These are phyloP conservation scores for Phaeosphaeria sp. DNA, from an alignment of 2,329 filamentous ascomycete genomes.

Conservation along the genomic window DNA sequence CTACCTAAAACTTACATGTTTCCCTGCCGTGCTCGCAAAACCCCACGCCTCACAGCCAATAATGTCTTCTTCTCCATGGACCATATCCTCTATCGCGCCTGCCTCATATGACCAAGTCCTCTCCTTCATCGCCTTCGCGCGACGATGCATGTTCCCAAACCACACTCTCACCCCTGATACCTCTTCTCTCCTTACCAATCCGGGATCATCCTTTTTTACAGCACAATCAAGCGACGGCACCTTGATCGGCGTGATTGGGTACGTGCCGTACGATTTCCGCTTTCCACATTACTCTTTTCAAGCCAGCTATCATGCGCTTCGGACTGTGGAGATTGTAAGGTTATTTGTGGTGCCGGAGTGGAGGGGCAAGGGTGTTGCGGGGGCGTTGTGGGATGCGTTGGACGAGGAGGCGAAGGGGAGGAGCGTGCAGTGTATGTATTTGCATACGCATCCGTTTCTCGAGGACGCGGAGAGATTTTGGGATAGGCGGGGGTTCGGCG, in stretches of 20 bases:
- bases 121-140: not conserved
- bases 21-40: too few relatives aligned
- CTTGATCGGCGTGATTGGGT: not conserved
- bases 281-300: not conserved
- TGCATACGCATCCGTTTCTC: not conserved
- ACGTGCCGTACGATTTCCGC: not conserved
- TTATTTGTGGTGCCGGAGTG: not conserved
- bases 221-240: not conserved
- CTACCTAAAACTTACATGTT: not conserved
- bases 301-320: not conserved
- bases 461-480: not conserved
- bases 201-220: not conserved
- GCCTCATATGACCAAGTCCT: not conserved
- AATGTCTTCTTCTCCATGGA: not conserved
- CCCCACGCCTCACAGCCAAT: not conserved
- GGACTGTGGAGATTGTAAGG: not conserved
- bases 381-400: not conserved
- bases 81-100: not conserved
- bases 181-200: not conserved
- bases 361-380: not conserved
- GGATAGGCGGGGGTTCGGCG: not conserved
- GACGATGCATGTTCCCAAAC: not conserved
- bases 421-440: not conserved
- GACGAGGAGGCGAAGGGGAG: not conserved
- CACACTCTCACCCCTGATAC: not conserved